These are phyloP conservation scores for Rheum nobile DNA, from an alignment of 148 eudicot species.

Conservation along the genomic window DNA sequence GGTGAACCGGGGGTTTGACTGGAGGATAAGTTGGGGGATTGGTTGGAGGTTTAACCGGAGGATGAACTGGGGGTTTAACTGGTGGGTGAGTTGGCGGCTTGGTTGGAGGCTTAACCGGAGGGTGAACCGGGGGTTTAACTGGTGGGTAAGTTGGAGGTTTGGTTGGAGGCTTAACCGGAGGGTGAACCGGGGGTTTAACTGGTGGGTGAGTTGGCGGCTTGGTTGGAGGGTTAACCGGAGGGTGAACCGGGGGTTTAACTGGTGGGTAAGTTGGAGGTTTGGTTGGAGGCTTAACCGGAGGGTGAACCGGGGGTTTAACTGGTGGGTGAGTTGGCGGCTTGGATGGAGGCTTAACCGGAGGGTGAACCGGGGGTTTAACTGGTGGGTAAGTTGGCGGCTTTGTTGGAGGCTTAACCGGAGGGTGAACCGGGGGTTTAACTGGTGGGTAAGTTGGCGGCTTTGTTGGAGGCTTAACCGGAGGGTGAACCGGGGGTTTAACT, in stretches of 20 bases:
- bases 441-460: neutral
- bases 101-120: neutral
- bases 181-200: neutral
- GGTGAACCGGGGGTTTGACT: neutral
- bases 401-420: neutral
- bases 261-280: constrained; percentile 8
- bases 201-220: constrained; percentile 4
- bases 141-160: constrained; percentile 2
- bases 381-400: neutral
- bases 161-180: constrained; percentile 7
- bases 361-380: neutral
- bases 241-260: neutral
- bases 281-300: constrained; percentile 21
- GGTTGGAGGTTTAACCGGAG: neutral
- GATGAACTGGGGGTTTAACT: neutral
- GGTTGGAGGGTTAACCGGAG: constrained; percentile 7
- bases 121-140: neutral
- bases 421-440: neutral
- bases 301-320: neutral
- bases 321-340: constrained; percentile 9
- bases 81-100: constrained; percentile 11
- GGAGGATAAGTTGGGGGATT: constrained; percentile 10
- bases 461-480: neutral
- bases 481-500: neutral
- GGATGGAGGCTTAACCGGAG: constrained; percentile 15